phyloP scores from a whole-genome alignment of 495 filamentous ascomycete species.

The Letharia columbiana region DNA sequence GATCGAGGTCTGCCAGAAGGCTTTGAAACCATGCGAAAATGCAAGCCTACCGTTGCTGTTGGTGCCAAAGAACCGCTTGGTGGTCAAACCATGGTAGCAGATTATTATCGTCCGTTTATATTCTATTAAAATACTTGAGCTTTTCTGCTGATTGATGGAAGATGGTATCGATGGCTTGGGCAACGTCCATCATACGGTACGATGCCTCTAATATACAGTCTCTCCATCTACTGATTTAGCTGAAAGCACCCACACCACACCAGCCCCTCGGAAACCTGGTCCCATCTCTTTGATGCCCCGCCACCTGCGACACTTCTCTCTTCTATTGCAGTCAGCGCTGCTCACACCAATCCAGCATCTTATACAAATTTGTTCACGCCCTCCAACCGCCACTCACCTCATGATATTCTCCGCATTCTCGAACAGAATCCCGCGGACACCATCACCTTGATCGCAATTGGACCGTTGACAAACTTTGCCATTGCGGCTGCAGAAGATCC shows the following conservation, averaged over 20 bases:
- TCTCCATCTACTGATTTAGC: constrained; percentile 10
- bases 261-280: constrained; percentile 70
- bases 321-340: constrained; percentile 31
- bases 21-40: constrained; percentile 57
- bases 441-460: constrained; percentile 81
- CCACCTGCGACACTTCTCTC: constrained; percentile 34
- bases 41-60: constrained; percentile 74
- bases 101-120: constrained; percentile 73
- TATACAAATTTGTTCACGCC: constrained; percentile 56
- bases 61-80: constrained; percentile 80
- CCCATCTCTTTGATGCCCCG: constrained; percentile 61
- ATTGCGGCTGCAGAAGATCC: constrained; percentile 77
- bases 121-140: not conserved
- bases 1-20: constrained; percentile 53
- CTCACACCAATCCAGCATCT: constrained; percentile 30
- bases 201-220: not conserved
- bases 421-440: constrained; percentile 69
- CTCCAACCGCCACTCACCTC: constrained; percentile 60
- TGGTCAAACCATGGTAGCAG: constrained; percentile 72
- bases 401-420: constrained; percentile 78
- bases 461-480: constrained; percentile 86
- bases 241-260: constrained; percentile 76
- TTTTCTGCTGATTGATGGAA: constrained; percentile 31
- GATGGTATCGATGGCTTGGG: constrained; percentile 88
- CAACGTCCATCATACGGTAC: constrained; percentile 74